Conservation (phyloP, 352 stramenopile species). For the Phytophthora macrochlamydospora region DNA sequence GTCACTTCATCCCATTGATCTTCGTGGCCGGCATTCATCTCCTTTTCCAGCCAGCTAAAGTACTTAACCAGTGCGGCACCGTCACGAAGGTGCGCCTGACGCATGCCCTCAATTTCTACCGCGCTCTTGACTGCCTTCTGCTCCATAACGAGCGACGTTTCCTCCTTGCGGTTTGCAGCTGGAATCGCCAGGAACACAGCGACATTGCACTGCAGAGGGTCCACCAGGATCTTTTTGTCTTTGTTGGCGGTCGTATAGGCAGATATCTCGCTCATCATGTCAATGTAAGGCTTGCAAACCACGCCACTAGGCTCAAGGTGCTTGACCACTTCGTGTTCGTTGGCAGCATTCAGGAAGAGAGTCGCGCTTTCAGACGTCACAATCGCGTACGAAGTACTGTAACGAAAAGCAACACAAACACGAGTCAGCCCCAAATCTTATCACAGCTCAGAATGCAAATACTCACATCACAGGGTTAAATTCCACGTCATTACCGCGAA, state of each 20-base stretch:
- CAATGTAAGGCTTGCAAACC: slow-evolving; percentile 66
- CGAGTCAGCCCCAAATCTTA: background rate
- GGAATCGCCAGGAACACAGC: slow-evolving; percentile 83
- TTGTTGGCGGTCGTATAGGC: slow-evolving; percentile 54
- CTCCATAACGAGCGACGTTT: slow-evolving; percentile 77
- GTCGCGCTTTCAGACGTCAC: slow-evolving; percentile 89
- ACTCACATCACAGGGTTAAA: slow-evolving; percentile 98
- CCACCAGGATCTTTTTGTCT: slow-evolving; percentile 71
- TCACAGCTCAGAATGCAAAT: background rate
- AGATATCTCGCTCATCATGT: slow-evolving; percentile 50
- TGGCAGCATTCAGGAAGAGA: slow-evolving; percentile 92
- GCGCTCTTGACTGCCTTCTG: slow-evolving; percentile 94
- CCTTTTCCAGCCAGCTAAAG: slow-evolving; percentile 92
- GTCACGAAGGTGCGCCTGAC: slow-evolving; percentile 94
- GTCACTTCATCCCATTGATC: slow-evolving; percentile 79
- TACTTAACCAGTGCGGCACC: slow-evolving; percentile 95
- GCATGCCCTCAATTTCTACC: slow-evolving; percentile 96
- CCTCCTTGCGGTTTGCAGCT: slow-evolving; percentile 70
- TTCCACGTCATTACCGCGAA: slow-evolving; percentile 96
- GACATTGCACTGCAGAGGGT: slow-evolving; percentile 86
- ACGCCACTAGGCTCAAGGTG: slow-evolving; percentile 61
- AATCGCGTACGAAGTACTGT: slow-evolving; percentile 92
- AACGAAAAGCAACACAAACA: slow-evolving; percentile 4
- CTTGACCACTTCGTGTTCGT: slow-evolving; percentile 59
- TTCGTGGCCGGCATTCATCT: slow-evolving; percentile 56